Conservation (phyloP, 495 filamentous ascomycete genomes). For the Trichoderma virens region DNA sequence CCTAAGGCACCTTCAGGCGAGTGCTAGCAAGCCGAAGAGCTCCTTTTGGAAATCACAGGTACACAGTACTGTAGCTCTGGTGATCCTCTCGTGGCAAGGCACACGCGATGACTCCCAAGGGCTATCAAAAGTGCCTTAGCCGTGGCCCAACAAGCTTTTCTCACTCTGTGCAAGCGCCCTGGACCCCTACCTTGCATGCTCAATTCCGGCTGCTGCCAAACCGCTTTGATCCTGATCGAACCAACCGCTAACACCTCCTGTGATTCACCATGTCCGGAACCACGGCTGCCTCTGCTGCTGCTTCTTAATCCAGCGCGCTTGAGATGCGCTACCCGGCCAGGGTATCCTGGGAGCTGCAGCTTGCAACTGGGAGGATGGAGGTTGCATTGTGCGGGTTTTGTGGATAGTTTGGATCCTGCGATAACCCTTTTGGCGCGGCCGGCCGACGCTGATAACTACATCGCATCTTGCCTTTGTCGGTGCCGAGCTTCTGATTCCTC, state of each 20-base stretch:
- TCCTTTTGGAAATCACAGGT: background rate
- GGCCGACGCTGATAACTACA: background rate
- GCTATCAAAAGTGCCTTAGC: constrained; percentile 5
- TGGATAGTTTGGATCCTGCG: constrained; percentile 4
- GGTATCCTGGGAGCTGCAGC: constrained; percentile 2
- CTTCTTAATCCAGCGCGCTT: background rate
- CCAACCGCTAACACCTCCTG: background rate
- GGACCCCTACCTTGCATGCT: background rate
- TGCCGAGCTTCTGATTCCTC: background rate
- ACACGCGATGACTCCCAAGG: background rate
- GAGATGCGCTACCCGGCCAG: background rate
- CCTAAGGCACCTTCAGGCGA: too few species aligned
- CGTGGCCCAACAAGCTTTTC: background rate
- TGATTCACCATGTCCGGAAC: too few species aligned
- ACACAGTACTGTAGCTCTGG: too few species aligned
- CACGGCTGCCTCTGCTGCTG: background rate
- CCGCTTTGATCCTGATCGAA: background rate
- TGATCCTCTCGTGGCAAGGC: background rate
- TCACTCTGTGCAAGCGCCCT: background rate
- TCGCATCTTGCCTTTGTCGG: background rate
- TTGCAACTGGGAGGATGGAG: background rate
- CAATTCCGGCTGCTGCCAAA: background rate
- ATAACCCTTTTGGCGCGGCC: background rate
- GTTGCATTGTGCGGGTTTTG: constrained; percentile 1
- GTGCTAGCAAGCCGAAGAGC: background rate